Conservation (phyloP, 2,329 filamentous ascomycete species). For the Alternaria arborescens region DNA sequence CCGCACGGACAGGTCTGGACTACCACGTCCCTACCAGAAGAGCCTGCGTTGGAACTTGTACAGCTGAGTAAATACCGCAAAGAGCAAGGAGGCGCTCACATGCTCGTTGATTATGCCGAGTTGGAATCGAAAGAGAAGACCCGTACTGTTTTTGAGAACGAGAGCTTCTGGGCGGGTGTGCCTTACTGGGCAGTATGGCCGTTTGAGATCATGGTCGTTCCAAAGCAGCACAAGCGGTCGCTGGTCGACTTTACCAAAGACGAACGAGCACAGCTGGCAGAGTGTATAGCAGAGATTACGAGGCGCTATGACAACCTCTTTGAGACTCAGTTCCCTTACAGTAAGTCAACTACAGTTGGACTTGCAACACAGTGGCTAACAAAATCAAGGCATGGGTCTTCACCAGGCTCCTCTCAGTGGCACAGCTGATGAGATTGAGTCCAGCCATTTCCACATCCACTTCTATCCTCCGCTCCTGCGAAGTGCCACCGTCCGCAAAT, state of each 20-base stretch:
- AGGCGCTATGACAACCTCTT: slow-evolving; percentile 96
- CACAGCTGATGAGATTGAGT: slow-evolving; percentile 81
- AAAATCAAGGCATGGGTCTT: slow-evolving; percentile 77
- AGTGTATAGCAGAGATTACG: slow-evolving; percentile 86
- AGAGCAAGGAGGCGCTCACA: slow-evolving; percentile 75
- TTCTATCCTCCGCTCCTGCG: slow-evolving; percentile 95
- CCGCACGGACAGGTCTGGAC: slow-evolving; percentile 98
- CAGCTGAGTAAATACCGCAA: slow-evolving; percentile 81
- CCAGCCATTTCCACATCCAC: slow-evolving; percentile 93
- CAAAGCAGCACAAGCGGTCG: slow-evolving; percentile 83
- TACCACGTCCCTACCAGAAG: slow-evolving; percentile 88
- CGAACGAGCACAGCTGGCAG: slow-evolving; percentile 79
- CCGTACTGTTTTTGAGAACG: slow-evolving; percentile 88
- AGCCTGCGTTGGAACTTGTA: slow-evolving; percentile 79
- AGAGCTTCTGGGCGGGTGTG: slow-evolving; percentile 83
- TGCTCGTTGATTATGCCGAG: slow-evolving; percentile 86
- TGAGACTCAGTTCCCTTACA: slow-evolving; percentile 96
- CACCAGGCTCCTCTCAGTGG: slow-evolving; percentile 93
- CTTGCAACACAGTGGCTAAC: slow-evolving; percentile 13
- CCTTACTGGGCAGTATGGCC: slow-evolving; percentile 99
- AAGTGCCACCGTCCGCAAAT: slow-evolving; percentile 94
- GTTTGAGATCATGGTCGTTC: slow-evolving; percentile 90
- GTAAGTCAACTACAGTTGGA: slow-evolving; percentile 56
- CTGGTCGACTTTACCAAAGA: slow-evolving; percentile 79
- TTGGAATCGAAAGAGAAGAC: slow-evolving; percentile 84